Percentiles rank a stretch among this genome's conserved stretches.
phyloP scores from a whole-genome alignment of 192 early-diverging fungal genomes.

The Phlyctochytrium planicorne region DNA sequence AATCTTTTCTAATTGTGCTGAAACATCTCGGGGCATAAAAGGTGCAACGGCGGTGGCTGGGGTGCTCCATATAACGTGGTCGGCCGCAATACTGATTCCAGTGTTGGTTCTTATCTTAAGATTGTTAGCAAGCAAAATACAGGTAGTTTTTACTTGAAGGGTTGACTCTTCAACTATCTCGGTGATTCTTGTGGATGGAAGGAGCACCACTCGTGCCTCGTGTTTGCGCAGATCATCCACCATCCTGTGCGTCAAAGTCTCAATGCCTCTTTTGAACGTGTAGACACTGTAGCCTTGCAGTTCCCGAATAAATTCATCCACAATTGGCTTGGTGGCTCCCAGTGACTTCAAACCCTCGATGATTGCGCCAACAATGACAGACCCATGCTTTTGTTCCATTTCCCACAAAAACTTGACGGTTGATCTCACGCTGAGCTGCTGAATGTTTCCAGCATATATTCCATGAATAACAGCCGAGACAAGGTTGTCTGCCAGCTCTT shows the following conservation, averaged over 20 bases:
- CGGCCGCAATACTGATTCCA: conserved; percentile 29
- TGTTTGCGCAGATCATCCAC: conserved; percentile 43
- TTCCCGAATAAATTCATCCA: conserved; percentile 53
- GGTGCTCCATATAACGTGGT: conserved; percentile 69
- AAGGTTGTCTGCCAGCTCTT: conserved; percentile 72
- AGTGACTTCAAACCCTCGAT: not conserved
- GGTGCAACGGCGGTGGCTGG: conserved; percentile 41
- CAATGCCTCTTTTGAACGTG: conserved; percentile 78
- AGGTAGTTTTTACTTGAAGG: too few species aligned
- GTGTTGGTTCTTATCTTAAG: conserved; percentile 32
- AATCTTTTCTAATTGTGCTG: conserved; percentile 56
- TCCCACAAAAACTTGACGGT: conserved; percentile 73
- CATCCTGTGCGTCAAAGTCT: conserved; percentile 65
- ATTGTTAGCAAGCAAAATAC: too few species aligned
- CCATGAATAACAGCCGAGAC: conserved; percentile 90
- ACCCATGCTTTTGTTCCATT: conserved; percentile 32
- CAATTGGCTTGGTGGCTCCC: not conserved
- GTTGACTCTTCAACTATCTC: too few species aligned
- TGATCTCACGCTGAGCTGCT: conserved; percentile 71
- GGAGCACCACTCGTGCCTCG: too few species aligned
- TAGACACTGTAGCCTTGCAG: conserved; percentile 72
- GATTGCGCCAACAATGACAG: conserved; percentile 27
- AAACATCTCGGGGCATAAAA: not conserved
- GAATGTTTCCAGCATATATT: conserved; percentile 88
- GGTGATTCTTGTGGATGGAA: too few species aligned